Evolutionary conservation across 1,284 basidiomycete genomes (phyloP).

Genomic region (Thelephora terrestris): DNA sequence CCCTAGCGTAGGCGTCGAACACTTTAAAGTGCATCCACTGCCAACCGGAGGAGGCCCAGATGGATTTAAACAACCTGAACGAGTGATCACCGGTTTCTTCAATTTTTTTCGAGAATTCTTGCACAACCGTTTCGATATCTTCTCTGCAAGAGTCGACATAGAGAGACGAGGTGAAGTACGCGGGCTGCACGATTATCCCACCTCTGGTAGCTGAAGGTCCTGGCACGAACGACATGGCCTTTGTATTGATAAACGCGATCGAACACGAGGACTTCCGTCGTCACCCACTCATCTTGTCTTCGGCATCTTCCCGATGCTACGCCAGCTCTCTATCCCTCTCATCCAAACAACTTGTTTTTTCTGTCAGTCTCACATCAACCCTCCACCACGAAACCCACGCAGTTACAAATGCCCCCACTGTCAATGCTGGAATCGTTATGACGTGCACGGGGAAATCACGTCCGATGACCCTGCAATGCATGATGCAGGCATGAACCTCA

Average conservation of each 20-base stretch:
- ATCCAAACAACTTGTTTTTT: constrained; percentile 45
- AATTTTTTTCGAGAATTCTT: constrained; percentile 38
- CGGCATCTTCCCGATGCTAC: constrained; percentile 24
- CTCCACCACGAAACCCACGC: constrained; percentile 34
- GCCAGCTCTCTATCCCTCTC: constrained; percentile 20
- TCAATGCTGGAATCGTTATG: constrained; percentile 62
- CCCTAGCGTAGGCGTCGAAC: constrained; percentile 52
- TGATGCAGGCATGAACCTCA: constrained; percentile 57
- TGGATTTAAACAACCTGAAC: constrained; percentile 54
- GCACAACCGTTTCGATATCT: constrained; percentile 45
- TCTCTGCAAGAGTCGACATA: constrained; percentile 57
- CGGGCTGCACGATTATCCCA: constrained; percentile 53
- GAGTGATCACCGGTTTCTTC: constrained; percentile 28
- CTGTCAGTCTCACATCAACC: constrained; percentile 41
- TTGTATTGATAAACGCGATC: neutral
- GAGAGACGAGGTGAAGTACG: constrained; percentile 65
- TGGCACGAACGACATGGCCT: constrained; percentile 29
- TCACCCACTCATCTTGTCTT: constrained; percentile 8
- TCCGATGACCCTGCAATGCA: constrained; percentile 86
- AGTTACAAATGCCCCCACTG: constrained; percentile 62
- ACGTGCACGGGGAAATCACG: constrained; percentile 59
- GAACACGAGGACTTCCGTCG: neutral
- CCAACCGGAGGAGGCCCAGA: constrained; percentile 65
- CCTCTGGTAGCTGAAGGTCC: constrained; percentile 40
- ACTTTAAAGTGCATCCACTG: constrained; percentile 61